Conservation (phyloP, 2,329 filamentous ascomycete species). For the Emmonsiellopsis sp. region DNA sequence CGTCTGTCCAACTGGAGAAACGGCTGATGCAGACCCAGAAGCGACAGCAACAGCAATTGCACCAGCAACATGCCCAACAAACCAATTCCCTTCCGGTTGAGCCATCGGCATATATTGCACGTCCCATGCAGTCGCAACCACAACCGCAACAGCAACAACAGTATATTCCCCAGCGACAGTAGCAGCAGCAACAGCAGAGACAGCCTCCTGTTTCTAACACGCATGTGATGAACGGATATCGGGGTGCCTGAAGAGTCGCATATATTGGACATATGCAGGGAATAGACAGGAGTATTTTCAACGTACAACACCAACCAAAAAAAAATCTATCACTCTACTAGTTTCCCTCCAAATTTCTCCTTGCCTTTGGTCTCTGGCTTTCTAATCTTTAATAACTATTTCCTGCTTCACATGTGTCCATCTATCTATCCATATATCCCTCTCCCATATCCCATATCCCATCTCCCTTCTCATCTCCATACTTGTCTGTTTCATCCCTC, state of each 20-base stretch:
- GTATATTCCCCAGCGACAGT: neutral
- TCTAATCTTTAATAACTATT: too few relatives aligned
- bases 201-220: neutral
- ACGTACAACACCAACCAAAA: too few relatives aligned
- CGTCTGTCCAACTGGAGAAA: constrained; percentile 19
- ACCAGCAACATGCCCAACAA: neutral
- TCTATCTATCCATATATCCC: too few relatives aligned
- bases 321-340: too few relatives aligned
- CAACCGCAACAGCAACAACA: neutral
- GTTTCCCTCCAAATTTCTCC: too few relatives aligned
- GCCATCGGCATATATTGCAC: neutral
- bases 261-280: too few relatives aligned
- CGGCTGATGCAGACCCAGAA: constrained; percentile 15
- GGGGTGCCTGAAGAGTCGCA: neutral
- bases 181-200: neutral
- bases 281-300: too few relatives aligned
- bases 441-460: too few relatives aligned
- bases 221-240: neutral
- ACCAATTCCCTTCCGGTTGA: neutral
- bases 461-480: too few relatives aligned
- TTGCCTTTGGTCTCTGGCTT: too few relatives aligned
- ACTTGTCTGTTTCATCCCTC: too few relatives aligned
- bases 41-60: neutral
- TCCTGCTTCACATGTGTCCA: too few relatives aligned
- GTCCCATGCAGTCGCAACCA: neutral